Base-by-base conservation (phyloP, 495 filamentous ascomycete species). In the Pyrenula aspistea region DNA sequence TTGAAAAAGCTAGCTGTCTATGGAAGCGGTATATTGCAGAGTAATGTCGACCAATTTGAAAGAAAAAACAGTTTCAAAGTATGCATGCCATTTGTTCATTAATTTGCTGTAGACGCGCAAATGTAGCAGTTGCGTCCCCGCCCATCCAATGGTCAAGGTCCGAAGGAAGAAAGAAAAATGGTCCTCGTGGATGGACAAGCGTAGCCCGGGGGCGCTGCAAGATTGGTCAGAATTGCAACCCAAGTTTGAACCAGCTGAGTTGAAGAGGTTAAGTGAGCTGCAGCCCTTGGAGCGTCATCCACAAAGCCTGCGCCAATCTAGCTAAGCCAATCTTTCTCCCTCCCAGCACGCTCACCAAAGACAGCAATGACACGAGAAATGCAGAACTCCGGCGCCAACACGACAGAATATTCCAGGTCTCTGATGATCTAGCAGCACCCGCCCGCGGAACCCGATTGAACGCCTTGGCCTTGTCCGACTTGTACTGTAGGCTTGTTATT, bases 401-500 rank as follows among this genome's bases (percentile, higher is more conserved):
- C 8, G 8, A 42, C 15, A 8, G 31, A 42, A 15, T 15, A 42
- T 15, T 42, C 31, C 31, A 4, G 15, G 15, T 42, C 31, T 42
- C 61, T 51, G 48, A 60, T 15, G 58, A 60, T 79, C 75, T 95
- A 99, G 78, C 93, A 99, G 83, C 93, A 99, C 63, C 91, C 89
- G 63, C 88, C 83, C 61, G 83, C 87, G 56, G 88, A 89, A 63
- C 88, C 88, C 71, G 87, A 91, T 70, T 93, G 88, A 63, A 97
- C 91, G 65, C 92, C 90, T 70, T 93, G 89, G 63, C 94, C 94
- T 67, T 88, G 86, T 51, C 88, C 85, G 60, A 99, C 93, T 65
- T 94, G 89, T 67, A 99, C 90, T 59, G 89, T 95, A 55, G 91
- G 90, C 78, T 99, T 99, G 78, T 94, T 95, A 79, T 97, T 95